Base-by-base conservation (phyloP, 352 stramenopile species). In the Phytopythium mirpurense region DNA sequence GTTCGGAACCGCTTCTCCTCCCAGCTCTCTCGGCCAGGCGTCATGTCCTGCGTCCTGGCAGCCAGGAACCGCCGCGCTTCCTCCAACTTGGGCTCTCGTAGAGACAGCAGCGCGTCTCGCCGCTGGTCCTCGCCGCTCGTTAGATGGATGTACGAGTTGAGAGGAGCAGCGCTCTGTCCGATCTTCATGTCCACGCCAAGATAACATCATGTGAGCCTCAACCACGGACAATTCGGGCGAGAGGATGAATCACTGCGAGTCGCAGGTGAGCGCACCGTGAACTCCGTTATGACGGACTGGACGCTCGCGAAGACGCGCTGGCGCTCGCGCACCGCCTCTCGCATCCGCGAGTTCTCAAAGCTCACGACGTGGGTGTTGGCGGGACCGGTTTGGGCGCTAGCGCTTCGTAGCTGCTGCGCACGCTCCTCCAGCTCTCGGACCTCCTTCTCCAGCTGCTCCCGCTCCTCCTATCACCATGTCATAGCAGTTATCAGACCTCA, bases 1-100 rank as follows among this genome's bases (percentile, higher is more conserved):
- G 6, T 62, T 2, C 8, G 21, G 47, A 44, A 54, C 14, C 47
- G 31, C 2, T 2, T 11, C 23, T 54, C 34, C 47, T 54, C 47
- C 47, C 34, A 43, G 12, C 21, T 65, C 45, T 66, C 66, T 26
- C 70, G 72, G 9, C 58, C 59, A 41, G 68, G 62, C 18, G 68
- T 59, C 19, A 64, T 59, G 21, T 57, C 45, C 32, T 68, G 59
- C 48, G 62, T 60, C 34, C 63, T 59, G n/a, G 68, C 56, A n/a
- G 54, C 34, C 16, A 69, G 19, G 32, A 64, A 64, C 3, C 44
- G 51, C 7, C 54, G 26, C 15, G 45, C 60, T 15, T 38, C 35
- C 2, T 36, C 35, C 15, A 68, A 16, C 38, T 64, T 68, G 21
- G 19, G 16, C n/a, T 47, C 26, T 27, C 51, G 51, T 24, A 67